A percentile compares a stretch with the other conserved stretches of the same genome.
These are phyloP conservation scores for Millerozyma acaciae DNA, from an alignment of 805 yeast genomes.

Conservation along the genomic window DNA sequence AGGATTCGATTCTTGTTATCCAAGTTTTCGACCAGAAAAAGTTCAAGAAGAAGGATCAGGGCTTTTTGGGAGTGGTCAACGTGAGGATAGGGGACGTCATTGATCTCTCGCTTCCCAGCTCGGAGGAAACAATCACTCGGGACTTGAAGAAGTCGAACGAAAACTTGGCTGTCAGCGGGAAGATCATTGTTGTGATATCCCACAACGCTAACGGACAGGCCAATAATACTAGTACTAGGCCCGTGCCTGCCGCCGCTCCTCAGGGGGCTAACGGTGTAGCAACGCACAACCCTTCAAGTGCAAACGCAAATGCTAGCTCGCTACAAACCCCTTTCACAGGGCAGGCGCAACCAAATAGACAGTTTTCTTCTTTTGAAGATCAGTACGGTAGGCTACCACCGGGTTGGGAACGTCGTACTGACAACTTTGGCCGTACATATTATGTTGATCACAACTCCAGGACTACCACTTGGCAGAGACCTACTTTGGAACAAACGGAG, in stretches of 20 bases:
- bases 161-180: slow-evolving; percentile 88
- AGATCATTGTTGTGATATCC: slow-evolving; percentile 73
- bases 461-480: slow-evolving; percentile 99
- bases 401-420: slow-evolving; percentile 99
- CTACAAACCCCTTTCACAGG: slow-evolving; percentile 8
- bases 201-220: slow-evolving; percentile 26
- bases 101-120: slow-evolving; percentile 49
- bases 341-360: slow-evolving; percentile 40
- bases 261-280: slow-evolving; percentile 9
- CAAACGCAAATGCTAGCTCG: slow-evolving; percentile 11
- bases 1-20: slow-evolving; percentile 80
- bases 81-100: slow-evolving; percentile 85
- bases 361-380: slow-evolving; percentile 92
- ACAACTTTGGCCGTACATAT: slow-evolving; percentile 94
- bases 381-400: slow-evolving; percentile 95
- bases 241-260: slow-evolving; percentile 9
- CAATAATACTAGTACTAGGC: slow-evolving; percentile 16
- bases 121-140: slow-evolving; percentile 86
- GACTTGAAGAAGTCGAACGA: slow-evolving; percentile 91
- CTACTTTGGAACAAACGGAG: slow-evolving; percentile 77
- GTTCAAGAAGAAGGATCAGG: slow-evolving; percentile 97
- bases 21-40: slow-evolving; percentile 97
- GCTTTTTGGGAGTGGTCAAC: slow-evolving; percentile 94
- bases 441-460: slow-evolving; percentile 97
- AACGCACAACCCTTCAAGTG: slow-evolving; percentile 3